phyloP scores from a whole-genome alignment of 495 filamentous ascomycete species.

The Aspergillus panamensis region DNA sequence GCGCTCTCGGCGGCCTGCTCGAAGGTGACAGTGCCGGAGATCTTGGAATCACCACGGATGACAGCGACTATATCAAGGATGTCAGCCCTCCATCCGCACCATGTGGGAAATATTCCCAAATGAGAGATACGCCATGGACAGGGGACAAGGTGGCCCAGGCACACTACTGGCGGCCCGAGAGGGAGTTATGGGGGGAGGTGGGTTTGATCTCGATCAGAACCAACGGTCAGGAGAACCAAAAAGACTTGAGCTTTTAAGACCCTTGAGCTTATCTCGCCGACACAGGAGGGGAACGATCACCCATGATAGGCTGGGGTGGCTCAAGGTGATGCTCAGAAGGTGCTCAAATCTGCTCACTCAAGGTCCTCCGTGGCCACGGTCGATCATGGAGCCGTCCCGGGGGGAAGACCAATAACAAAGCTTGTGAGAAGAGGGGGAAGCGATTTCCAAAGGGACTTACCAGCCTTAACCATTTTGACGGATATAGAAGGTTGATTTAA shows the following conservation, averaged over 20 bases:
- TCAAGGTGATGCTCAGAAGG: conserved; percentile 35
- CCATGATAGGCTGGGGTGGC: conserved; percentile 34
- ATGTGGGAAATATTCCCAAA: not conserved
- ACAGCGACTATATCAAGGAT: conserved; percentile 66
- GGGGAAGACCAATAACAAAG: conserved; percentile 23
- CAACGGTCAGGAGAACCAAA: conserved; percentile 10
- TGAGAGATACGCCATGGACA: no score
- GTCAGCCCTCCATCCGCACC: conserved; percentile 8
- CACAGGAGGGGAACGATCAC: conserved; percentile 11
- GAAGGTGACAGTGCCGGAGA: conserved; percentile 89
- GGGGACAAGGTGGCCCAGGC: not conserved
- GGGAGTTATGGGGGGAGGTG: not conserved
- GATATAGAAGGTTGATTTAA: conserved; percentile 24
- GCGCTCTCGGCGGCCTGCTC: conserved; percentile 78
- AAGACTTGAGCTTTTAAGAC: conserved; percentile 13
- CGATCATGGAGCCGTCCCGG: conserved; percentile 30
- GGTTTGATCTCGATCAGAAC: conserved; percentile 10
- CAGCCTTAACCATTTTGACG: conserved; percentile 92
- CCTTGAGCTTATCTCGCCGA: conserved; percentile 12
- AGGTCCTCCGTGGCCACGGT: conserved; percentile 35
- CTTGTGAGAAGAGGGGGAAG: conserved; percentile 6
- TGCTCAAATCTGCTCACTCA: conserved; percentile 55
- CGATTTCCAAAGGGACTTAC: conserved; percentile 52
- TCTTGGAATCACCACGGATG: conserved; percentile 92
- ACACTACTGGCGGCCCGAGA: not conserved